Conservation (phyloP, 345 rosid species). For the Populus alba region DNA sequence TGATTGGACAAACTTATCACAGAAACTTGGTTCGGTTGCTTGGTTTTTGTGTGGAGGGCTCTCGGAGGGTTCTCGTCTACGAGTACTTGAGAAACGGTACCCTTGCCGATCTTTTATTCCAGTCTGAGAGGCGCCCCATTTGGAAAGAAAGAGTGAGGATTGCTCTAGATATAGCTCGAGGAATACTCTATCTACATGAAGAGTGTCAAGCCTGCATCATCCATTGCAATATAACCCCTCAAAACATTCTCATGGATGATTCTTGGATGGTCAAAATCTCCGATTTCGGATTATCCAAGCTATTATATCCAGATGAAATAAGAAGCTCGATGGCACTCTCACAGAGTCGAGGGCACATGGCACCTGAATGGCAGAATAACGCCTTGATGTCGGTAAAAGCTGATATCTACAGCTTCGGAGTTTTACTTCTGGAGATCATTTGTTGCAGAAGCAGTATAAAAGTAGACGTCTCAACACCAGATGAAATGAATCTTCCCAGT, state of each 20-base stretch:
- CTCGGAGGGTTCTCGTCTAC: too few species aligned
- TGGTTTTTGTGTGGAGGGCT: slow-evolving; percentile 28
- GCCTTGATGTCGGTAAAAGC: too few species aligned
- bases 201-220: slow-evolving; percentile 22
- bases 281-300: too few species aligned
- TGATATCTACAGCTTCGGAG: too few species aligned
- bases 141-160: slow-evolving; percentile 23
- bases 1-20: slow-evolving; percentile 29
- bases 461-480: neutral
- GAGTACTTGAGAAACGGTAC: too few species aligned
- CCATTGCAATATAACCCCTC: slow-evolving; percentile 21
- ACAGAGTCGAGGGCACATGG: too few species aligned
- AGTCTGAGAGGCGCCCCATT: neutral
- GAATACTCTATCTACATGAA: slow-evolving; percentile 20
- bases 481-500: slow-evolving; percentile 20
- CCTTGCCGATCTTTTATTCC: too few species aligned
- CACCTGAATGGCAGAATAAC: too few species aligned
- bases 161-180: slow-evolving; percentile 15
- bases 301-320: too few species aligned
- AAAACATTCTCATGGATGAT: slow-evolving; percentile 25
- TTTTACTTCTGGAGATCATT: too few species aligned
- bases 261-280: neutral
- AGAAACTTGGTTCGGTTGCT: slow-evolving; percentile 28
- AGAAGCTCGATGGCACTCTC: too few species aligned
- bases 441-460: too few species aligned